Evolutionary conservation across 441 rosid genomes (phyloP).

Genomic region (Syzygium malaccense): DNA sequence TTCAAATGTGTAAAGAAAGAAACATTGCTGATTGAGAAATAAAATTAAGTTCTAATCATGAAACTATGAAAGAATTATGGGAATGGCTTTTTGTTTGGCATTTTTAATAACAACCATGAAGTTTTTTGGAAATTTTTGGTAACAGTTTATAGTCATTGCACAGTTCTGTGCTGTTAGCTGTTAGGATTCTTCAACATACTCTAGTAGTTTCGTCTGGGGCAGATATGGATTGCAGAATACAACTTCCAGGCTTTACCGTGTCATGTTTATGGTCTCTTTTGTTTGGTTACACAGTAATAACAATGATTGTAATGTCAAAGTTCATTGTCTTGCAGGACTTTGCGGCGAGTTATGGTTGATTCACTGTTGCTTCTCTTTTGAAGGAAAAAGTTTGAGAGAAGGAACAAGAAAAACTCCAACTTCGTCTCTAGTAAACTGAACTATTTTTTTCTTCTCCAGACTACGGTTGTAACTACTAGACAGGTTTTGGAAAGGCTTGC

Average conservation of each 20-base stretch:
- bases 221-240: neutral
- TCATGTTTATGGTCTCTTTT: neutral
- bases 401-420: neutral
- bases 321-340: neutral
- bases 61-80: neutral
- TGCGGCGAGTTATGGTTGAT: neutral
- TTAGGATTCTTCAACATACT: neutral
- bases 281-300: neutral
- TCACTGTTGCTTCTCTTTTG: neutral
- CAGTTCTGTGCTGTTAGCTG: neutral
- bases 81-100: neutral
- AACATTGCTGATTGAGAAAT: neutral
- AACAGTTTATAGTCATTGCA: neutral
- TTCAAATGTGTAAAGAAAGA: neutral
- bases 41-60: neutral
- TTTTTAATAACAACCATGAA: neutral
- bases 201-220: neutral
- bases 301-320: neutral
- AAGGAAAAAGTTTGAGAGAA: neutral
- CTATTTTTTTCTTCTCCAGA: conserved; percentile 30
- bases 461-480: conserved; percentile 80
- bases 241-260: neutral
- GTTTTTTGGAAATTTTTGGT: neutral
- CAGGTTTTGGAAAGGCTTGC: conserved; percentile 78
- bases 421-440: neutral